Percentiles rank a stretch among this genome's conserved stretches.
phyloP scores from a whole-genome alignment of 805 yeast species.

The Peterozyma toletana region DNA sequence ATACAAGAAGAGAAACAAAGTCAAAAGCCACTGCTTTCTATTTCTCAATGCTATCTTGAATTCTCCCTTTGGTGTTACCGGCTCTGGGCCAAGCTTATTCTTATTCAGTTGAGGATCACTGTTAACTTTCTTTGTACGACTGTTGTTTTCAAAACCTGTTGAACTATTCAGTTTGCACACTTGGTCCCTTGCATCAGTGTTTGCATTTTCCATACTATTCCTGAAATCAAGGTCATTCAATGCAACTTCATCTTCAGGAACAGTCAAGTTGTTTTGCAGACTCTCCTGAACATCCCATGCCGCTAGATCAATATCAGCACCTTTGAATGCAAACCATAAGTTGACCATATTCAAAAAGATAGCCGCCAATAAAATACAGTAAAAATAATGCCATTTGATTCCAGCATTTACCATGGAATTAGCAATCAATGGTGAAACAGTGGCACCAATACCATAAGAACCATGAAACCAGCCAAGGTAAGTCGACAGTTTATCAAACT shows the following conservation, averaged over 20 bases:
- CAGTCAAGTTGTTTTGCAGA: too few species aligned
- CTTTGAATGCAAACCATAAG: constrained; percentile 36
- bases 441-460: constrained; percentile 65
- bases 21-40: constrained; percentile 36
- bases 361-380: constrained; percentile 36
- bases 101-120: not conserved
- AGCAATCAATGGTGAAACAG: constrained; percentile 59
- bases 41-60: constrained; percentile 31
- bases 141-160: too few species aligned
- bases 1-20: constrained; percentile 51
- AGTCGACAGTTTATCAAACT: constrained; percentile 46
- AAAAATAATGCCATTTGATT: constrained; percentile 45
- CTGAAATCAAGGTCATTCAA: too few species aligned
- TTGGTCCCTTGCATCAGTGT: too few species aligned
- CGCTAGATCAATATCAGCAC: constrained; percentile 37
- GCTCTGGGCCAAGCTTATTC: constrained; percentile 12
- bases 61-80: constrained; percentile 18
- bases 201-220: too few species aligned
- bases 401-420: constrained; percentile 46
- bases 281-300: constrained; percentile 25
- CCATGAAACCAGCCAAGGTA: constrained; percentile 62
- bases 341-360: constrained; percentile 25
- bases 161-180: not conserved
- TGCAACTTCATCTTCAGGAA: constrained; percentile 6
- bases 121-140: not conserved